phyloP scores from a whole-genome alignment of 2,329 filamentous ascomycete genomes.

The Fusarium odoratissimum region DNA sequence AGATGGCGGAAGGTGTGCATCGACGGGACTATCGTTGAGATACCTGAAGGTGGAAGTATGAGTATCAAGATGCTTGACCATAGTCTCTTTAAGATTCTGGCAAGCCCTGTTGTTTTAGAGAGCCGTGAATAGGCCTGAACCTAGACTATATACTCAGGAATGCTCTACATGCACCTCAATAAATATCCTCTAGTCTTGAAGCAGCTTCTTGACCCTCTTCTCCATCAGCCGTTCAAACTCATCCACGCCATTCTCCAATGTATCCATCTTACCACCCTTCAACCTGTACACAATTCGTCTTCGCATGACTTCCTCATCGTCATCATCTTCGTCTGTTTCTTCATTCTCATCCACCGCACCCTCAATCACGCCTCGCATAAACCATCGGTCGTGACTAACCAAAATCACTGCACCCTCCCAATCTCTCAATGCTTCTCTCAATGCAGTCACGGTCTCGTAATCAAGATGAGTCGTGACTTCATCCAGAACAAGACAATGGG shows the following conservation, averaged over 20 bases:
- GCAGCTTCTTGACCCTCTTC: slow-evolving; percentile 64
- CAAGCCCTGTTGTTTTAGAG: slow-evolving; percentile 48
- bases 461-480: slow-evolving; percentile 89
- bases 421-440: slow-evolving; percentile 72
- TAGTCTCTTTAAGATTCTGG: slow-evolving; percentile 58
- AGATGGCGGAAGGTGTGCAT: slow-evolving; percentile 89
- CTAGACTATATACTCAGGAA: neutral
- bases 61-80: slow-evolving; percentile 65
- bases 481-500: slow-evolving; percentile 80
- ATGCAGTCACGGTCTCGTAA: slow-evolving; percentile 80
- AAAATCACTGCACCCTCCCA: slow-evolving; percentile 82
- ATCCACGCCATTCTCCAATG: slow-evolving; percentile 69
- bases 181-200: slow-evolving; percentile 38
- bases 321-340: slow-evolving; percentile 51
- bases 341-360: slow-evolving; percentile 52
- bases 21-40: slow-evolving; percentile 87
- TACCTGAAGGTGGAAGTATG: slow-evolving; percentile 78
- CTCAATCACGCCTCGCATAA: slow-evolving; percentile 76
- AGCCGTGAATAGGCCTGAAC: neutral
- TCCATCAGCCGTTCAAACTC: slow-evolving; percentile 74
- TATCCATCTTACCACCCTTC: slow-evolving; percentile 65
- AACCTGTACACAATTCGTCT: slow-evolving; percentile 70
- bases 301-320: slow-evolving; percentile 58
- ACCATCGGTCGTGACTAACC: slow-evolving; percentile 85
- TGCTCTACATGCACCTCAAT: neutral